Conservation (phyloP, 176 grass and related monocot genomes). For the Phragmites australis region DNA sequence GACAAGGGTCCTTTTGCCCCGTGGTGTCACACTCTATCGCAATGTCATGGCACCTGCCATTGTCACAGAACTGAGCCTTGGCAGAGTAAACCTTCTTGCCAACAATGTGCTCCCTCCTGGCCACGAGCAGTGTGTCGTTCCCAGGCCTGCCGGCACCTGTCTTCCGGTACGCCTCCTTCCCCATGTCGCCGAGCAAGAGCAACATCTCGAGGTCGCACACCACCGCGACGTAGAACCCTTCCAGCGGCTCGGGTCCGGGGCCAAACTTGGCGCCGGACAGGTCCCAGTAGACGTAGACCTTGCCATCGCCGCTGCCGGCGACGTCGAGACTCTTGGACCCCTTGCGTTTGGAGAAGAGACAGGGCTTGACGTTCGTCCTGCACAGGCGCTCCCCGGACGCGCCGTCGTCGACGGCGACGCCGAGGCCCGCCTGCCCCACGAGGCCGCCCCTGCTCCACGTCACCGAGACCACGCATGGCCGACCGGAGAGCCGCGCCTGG, state of each 20-base stretch:
- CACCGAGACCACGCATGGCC: conserved; percentile 27
- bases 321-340: conserved; percentile 32
- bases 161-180: conserved; percentile 44
- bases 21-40: conserved; percentile 34
- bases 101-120: conserved; percentile 40
- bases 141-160: conserved; percentile 21
- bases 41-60: conserved; percentile 34
- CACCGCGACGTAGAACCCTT: conserved; percentile 44
- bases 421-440: conserved; percentile 31
- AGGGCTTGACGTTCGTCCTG: conserved; percentile 37
- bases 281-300: conserved; percentile 48
- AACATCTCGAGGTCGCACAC: conserved; percentile 45
- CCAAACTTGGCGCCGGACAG: conserved; percentile 41
- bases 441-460: conserved; percentile 39
- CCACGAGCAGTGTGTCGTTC: conserved; percentile 21
- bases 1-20: conserved; percentile 21
- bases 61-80: conserved; percentile 31
- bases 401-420: conserved; percentile 16
- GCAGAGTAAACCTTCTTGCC: conserved; percentile 45
- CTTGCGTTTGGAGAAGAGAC: conserved; percentile 45
- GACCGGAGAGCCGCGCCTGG: conserved; percentile 36
- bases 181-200: conserved; percentile 49
- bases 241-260: conserved; percentile 36
- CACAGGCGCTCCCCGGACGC: conserved; percentile 23
- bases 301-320: not conserved